Evolutionary conservation across 164 flowering plant genomes (phyloP).

Genomic region (Vitis labrusca): DNA sequence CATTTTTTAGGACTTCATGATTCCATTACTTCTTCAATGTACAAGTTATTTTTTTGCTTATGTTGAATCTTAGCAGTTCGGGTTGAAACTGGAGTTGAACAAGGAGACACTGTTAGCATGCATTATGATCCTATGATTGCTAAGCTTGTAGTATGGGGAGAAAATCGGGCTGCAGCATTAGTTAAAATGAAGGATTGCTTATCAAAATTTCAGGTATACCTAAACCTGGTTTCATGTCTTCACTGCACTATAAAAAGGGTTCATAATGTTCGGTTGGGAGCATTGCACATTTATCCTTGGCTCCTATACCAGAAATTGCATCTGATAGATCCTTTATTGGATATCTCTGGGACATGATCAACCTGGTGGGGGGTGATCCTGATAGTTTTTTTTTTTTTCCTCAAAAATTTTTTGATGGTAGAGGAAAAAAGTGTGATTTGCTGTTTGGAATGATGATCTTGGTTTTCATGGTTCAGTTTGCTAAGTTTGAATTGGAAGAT

Average conservation of each 20-base stretch:
- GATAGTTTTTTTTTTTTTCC: neutral
- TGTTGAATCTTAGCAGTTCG: conserved; percentile 55
- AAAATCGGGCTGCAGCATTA: conserved; percentile 79
- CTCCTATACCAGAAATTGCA: neutral
- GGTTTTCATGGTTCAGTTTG: neutral
- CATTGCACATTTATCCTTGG: neutral
- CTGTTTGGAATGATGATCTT: neutral
- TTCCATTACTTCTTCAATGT: neutral
- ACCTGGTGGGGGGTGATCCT: neutral
- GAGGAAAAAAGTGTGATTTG: neutral
- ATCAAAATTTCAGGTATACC: conserved; percentile 77
- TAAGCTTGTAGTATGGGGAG: conserved; percentile 97
- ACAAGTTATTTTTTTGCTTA: neutral
- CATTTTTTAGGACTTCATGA: neutral
- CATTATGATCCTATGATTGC: conserved; percentile 99
- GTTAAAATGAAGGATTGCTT: conserved; percentile 82
- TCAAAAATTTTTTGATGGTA: neutral
- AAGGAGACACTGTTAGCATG: conserved; percentile 94
- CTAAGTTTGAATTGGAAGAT: neutral
- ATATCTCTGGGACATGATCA: neutral
- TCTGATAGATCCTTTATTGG: neutral
- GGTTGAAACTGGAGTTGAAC: conserved; percentile 94
- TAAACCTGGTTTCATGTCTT: too few species aligned
- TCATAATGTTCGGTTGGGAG: neutral
- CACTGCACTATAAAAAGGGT: neutral